These are phyloP conservation scores for Cladosporium sp. DNA, from an alignment of 2,329 filamentous ascomycete genomes.

Conservation along the genomic window DNA sequence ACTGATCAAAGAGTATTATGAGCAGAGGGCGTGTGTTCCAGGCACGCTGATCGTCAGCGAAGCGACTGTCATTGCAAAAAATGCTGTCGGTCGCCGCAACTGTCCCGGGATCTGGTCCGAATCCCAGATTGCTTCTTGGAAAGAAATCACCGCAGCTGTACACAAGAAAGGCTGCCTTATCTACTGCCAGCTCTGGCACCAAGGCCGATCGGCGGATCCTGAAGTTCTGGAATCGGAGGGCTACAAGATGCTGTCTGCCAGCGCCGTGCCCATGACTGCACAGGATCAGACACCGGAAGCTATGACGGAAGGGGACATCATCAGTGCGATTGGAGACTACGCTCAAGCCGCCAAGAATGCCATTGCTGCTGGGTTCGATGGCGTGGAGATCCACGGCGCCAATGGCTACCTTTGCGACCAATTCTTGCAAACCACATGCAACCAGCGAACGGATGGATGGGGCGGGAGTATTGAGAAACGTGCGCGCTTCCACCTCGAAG, in stretches of 20 bases:
- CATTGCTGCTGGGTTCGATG: conserved; percentile 57
- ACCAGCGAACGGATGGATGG: conserved; percentile 52
- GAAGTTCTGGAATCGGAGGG: conserved; percentile 28
- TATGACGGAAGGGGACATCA: conserved; percentile 50
- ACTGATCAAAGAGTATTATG: conserved; percentile 36
- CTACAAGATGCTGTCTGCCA: conserved; percentile 33
- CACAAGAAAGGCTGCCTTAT: conserved; percentile 54
- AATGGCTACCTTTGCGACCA: conserved; percentile 57
- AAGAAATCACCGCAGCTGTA: conserved; percentile 52
- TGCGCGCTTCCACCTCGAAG: conserved; percentile 58
- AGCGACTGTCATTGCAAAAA: conserved; percentile 37
- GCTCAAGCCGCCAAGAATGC: conserved; percentile 52
- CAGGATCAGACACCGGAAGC: conserved; percentile 21
- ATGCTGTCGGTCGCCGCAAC: conserved; percentile 33
- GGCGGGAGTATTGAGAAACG: conserved; percentile 54
- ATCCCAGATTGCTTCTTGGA: conserved; percentile 52
- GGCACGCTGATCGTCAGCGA: conserved; percentile 38
- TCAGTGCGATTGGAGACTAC: conserved; percentile 43
- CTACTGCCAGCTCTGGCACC: conserved; percentile 48
- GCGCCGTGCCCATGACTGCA: conserved; percentile 32
- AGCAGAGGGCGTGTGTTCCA: conserved; percentile 32
- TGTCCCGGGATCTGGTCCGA: conserved; percentile 34
- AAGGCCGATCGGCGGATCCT: conserved; percentile 49
- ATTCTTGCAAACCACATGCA: conserved; percentile 52
- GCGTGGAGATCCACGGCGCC: conserved; percentile 52